Evolutionary conservation across 768 basidiomycete genomes (phyloP).

Genomic region (Russula earlei): DNA sequence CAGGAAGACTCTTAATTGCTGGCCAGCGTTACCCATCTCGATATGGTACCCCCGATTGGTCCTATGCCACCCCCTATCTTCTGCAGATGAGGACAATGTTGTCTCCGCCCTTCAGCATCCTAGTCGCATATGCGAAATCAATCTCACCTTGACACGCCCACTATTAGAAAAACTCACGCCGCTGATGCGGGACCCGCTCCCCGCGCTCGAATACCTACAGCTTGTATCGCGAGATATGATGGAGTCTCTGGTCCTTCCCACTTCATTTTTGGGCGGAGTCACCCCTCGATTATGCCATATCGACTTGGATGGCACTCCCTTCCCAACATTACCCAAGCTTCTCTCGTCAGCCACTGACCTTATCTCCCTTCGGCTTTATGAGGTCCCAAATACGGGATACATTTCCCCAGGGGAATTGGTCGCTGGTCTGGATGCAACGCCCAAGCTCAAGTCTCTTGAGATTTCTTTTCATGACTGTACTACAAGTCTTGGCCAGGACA

Average conservation of each 20-base stretch:
- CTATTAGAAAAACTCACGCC: background rate
- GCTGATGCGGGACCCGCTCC: background rate
- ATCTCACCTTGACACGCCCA: constrained; percentile 5
- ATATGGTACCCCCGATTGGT: constrained; percentile 11
- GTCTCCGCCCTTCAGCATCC: background rate
- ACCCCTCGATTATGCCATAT: constrained; percentile 3
- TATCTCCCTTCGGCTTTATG: constrained; percentile 1
- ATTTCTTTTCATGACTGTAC: background rate
- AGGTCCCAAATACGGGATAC: constrained; percentile 5
- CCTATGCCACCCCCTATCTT: background rate
- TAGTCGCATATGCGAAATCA: constrained; percentile 13
- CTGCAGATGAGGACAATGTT: constrained; percentile 7
- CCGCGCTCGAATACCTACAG: background rate
- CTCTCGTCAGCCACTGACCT: constrained; percentile 5
- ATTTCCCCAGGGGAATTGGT: constrained; percentile 7
- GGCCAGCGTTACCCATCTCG: constrained; percentile 3
- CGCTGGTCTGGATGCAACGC: background rate
- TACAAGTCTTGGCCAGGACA: background rate
- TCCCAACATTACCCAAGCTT: constrained; percentile 3
- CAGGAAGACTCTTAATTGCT: constrained; percentile 5
- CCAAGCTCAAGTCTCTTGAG: background rate
- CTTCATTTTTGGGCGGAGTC: background rate
- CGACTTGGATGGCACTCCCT: constrained; percentile 1
- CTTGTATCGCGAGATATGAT: constrained; percentile 1
- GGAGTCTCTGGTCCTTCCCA: constrained; percentile 2